Evolutionary conservation across 208 protist genomes (phyloP), one percentile per base, ranked within the genome.

Genomic region (Wallacemonas sp.): DNA sequence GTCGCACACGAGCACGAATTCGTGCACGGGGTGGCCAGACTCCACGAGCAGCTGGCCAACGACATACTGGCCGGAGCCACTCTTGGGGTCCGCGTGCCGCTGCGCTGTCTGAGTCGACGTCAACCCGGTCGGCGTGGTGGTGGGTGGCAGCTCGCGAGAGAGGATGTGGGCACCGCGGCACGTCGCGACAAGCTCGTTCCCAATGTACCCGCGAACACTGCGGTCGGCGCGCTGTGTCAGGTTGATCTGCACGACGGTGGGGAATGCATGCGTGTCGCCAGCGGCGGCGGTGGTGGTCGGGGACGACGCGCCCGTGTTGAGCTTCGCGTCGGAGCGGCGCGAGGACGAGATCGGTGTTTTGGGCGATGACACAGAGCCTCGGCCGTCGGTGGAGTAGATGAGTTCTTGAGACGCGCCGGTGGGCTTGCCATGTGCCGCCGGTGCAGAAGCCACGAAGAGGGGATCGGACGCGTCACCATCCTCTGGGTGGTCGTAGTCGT

Each of bases 1-100:
- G 44, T 87, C 78, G 59, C 83, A 85, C 22, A 89, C 74, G 37
- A 92, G 80, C 30, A 85, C 54, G 48, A 71, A 73, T 42, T 63
- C 63, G 57, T 88, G 83, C 6, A 92, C 46, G 8, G 61, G 71
- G 68, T 92, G 86, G 8, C 83, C 81, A 21, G 73, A 66, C 59
- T 92, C 83, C 15, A 50, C 60, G 26, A 89, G 73, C 27, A 92
- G 42, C 57, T 90, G 75, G 24, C 86, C 86, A 2, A 71, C 48
- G 12, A 52, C 17, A n/a, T 45, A 71, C 15, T 21, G 52, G 10
- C 21, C 44, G 30, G 1, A 27, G 27, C 19, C 37, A 38, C 33
- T 44, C 12, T 24, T 70, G 9, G 27, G 21, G 37, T 54, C 46
- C 39, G 5, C 53, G 34, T 34, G 19, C 39, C 36, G 37, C 55